phyloP scores from a whole-genome alignment of 495 filamentous ascomycete genomes.

The Hyaloscypha finlandica region DNA sequence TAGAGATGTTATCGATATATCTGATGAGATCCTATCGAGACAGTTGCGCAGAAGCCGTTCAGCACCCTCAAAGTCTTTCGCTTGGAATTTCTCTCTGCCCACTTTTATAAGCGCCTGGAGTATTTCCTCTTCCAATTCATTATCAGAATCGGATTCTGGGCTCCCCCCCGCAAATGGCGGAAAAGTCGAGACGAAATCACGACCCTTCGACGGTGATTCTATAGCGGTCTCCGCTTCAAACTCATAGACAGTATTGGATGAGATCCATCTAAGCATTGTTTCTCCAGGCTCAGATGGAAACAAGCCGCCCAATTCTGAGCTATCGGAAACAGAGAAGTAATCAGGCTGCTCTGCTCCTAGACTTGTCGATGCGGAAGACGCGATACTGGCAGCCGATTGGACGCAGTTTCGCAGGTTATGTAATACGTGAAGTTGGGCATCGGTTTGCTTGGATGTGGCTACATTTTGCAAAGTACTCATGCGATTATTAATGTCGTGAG shows the following conservation, averaged over 20 bases:
- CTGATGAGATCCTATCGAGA: constrained; percentile 15
- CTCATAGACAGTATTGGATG: constrained; percentile 26
- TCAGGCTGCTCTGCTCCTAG: constrained; percentile 17
- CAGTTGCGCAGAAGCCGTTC: constrained; percentile 24
- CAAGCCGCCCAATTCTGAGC: constrained; percentile 25
- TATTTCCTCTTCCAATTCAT: constrained; percentile 23
- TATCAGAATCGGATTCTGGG: constrained; percentile 20
- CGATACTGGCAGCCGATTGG: constrained; percentile 24
- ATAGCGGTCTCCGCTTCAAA: constrained; percentile 15
- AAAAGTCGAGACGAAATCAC: background rate
- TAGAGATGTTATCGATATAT: constrained; percentile 6
- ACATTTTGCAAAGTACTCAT: constrained; percentile 20
- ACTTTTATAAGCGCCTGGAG: constrained; percentile 21
- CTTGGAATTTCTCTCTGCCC: constrained; percentile 13
- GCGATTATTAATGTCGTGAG: constrained; percentile 20
- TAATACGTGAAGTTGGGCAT: constrained; percentile 4
- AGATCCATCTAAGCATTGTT: constrained; percentile 24
- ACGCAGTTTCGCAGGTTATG: constrained; percentile 22
- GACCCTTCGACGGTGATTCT: constrained; percentile 2
- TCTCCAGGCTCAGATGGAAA: constrained; percentile 22
- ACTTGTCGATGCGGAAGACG: constrained; percentile 25
- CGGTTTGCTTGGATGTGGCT: constrained; percentile 14
- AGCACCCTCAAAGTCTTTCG: constrained; percentile 18
- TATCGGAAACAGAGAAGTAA: constrained; percentile 10
- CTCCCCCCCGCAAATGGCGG: constrained; percentile 4